Evolutionary conservation across 2,329 filamentous ascomycete genomes (phyloP), one percentile per base, ranked within the genome.

Genomic region (Aureobasidium subglaciale): DNA sequence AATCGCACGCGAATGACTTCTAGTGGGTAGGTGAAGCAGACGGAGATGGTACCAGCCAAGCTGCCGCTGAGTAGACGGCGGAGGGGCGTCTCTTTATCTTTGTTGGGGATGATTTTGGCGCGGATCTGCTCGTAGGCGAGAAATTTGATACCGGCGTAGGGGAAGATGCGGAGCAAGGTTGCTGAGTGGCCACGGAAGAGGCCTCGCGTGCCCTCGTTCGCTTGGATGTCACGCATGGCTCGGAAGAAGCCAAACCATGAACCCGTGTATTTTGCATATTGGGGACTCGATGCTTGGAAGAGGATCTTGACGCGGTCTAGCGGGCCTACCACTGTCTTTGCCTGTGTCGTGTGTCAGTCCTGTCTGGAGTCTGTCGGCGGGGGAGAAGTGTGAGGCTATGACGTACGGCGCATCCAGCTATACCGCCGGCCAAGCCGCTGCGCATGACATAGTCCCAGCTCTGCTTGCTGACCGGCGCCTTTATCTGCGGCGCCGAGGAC

Each of bases 241-340:
- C 80, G 79, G n/a, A 82, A 81, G 18, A 95, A 84, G 46, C 93
- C 93, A 56, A 82, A 81, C 87, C 91, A 96, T 38, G 87, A 90
- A 37, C 90, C 88, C 1, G 89, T 84, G 69, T 97, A 99, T 73
- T 95, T 96, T 54, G 87, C 82, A 69, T 96, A 99, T 63, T 93
- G 86, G 3, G 93, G 93, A 66, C 93, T 96, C 66, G 87, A 90
- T 52, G 93, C 87, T 71, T 99, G 93, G 74, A 99, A 97, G 56
- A 99, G 86, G 67, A 99, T 99, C 74, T 99, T 99, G 66, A 99
- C 93, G 62, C 93, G 86, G 73, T 99, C 93, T 61, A 99, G 87
- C 22, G 93, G 93, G 22, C 90, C 93, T 34, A 99, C 95, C 6
- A 95, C 78, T 0, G 92, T 96, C 78, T 99, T 99, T 59, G 88